Conservation (phyloP, 495 filamentous ascomycete genomes). For the Podospora pseudoanserina region DNA sequence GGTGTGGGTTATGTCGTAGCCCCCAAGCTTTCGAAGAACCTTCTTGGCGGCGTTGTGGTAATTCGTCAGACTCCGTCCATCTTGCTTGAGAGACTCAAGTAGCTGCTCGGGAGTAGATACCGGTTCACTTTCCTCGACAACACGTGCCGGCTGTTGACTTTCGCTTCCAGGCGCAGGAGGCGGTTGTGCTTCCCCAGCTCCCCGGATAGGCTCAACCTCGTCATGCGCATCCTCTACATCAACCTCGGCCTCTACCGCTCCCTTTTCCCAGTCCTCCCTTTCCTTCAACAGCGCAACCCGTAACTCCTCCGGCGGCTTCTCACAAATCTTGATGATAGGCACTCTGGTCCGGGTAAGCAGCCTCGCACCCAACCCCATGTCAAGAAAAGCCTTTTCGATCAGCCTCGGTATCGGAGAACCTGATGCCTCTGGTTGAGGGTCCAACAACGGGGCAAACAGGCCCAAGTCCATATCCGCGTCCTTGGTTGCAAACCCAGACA, state of each 20-base stretch:
- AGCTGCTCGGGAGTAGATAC: slow-evolving; percentile 24
- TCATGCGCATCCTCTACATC: slow-evolving; percentile 45
- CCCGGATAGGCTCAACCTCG: slow-evolving; percentile 22
- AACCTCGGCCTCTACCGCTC: slow-evolving; percentile 28
- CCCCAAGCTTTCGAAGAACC: slow-evolving; percentile 43
- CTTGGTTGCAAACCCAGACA: slow-evolving; percentile 68
- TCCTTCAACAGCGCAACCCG: slow-evolving; percentile 50
- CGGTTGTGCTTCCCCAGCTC: slow-evolving; percentile 17
- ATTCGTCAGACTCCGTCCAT: slow-evolving; percentile 31
- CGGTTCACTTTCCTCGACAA: not conserved
- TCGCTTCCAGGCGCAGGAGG: not conserved
- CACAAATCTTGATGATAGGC: slow-evolving; percentile 78
- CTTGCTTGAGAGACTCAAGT: slow-evolving; percentile 36
- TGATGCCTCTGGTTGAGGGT: slow-evolving; percentile 43
- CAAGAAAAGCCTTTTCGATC: slow-evolving; percentile 66
- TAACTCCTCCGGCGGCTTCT: slow-evolving; percentile 57
- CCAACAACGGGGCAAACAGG: slow-evolving; percentile 56
- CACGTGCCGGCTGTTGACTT: not conserved
- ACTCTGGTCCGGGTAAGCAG: slow-evolving; percentile 69
- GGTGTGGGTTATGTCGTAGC: slow-evolving; percentile 44
- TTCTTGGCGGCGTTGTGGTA: slow-evolving; percentile 46
- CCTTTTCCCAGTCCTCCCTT: slow-evolving; percentile 58
- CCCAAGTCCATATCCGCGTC: slow-evolving; percentile 74
- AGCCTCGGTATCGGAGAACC: slow-evolving; percentile 58
- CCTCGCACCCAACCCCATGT: slow-evolving; percentile 62